phyloP scores from a whole-genome alignment of 176 grass and related monocot genomes.

The barley (Hordeum vulgare) region DNA sequence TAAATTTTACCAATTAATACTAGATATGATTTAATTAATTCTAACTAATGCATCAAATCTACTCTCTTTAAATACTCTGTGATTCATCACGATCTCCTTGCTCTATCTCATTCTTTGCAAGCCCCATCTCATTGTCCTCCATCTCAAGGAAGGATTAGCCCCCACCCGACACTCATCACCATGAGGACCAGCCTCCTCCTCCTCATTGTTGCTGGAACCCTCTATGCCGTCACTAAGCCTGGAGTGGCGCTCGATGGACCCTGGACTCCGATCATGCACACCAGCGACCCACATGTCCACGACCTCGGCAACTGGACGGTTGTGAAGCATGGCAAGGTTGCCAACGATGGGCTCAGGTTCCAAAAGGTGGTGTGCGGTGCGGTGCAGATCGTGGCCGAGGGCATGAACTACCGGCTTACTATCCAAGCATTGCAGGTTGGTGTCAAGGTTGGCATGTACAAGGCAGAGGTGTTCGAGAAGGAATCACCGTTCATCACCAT shows the following conservation, averaged over 20 bases:
- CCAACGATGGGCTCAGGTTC: constrained; percentile 14
- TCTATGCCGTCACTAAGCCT: not conserved
- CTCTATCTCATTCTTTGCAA: not conserved
- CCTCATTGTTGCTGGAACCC: not conserved
- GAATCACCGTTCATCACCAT: not conserved
- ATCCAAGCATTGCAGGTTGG: not conserved
- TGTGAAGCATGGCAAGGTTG: not conserved
- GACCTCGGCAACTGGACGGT: constrained; percentile 29
- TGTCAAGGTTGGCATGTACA: constrained; percentile 10
- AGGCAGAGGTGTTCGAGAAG: constrained; percentile 2
- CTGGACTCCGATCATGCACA: not conserved
- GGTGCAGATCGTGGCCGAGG: not conserved
- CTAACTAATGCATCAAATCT: too few relatives aligned
- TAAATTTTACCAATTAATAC: too few relatives aligned
- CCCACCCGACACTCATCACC: not conserved
- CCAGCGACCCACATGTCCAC: not conserved
- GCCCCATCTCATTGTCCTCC: not conserved
- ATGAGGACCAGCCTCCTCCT: not conserved
- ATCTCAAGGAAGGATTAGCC: not conserved
- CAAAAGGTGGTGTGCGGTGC: not conserved
- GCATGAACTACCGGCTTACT: constrained; percentile 31
- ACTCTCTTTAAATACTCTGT: not conserved
- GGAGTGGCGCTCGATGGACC: not conserved
- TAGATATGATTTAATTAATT: too few relatives aligned
- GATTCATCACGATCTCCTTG: not conserved